Evolutionary conservation across 768 basidiomycete species (phyloP).

Genomic region (Vishniacozyma victoriae): DNA sequence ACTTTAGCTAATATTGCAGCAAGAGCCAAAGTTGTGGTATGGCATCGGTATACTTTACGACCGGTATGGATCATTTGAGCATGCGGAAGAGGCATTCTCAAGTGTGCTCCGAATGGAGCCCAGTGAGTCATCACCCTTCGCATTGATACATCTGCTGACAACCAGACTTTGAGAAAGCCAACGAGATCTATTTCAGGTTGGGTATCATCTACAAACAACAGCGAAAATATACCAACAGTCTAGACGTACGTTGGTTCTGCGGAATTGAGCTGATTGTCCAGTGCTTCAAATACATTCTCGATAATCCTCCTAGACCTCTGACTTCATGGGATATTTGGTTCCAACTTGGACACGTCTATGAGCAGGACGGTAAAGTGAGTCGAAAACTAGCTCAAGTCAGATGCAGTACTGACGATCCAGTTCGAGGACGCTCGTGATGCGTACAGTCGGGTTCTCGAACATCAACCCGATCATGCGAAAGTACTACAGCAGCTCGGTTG

Average conservation of each 20-base stretch:
- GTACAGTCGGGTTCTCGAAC: conserved; percentile 87
- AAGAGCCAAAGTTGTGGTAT: conserved; percentile 99
- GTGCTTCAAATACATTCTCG: conserved; percentile 94
- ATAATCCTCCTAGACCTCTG: conserved; percentile 88
- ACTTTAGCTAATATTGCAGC: conserved; percentile 40
- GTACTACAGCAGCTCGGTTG: conserved; percentile 97
- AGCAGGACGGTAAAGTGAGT: conserved; percentile 91
- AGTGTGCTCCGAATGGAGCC: conserved; percentile 96
- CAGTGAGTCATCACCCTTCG: conserved; percentile 63
- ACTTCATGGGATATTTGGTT: conserved; percentile 99
- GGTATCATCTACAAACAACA: conserved; percentile 99
- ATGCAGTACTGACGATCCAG: conserved; percentile 49
- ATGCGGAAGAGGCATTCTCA: conserved; percentile 96
- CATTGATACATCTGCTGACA: background rate
- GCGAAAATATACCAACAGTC: conserved; percentile 79
- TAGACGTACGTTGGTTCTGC: conserved; percentile 51
- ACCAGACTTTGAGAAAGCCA: conserved; percentile 91
- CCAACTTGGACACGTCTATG: conserved; percentile 98
- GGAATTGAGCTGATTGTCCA: conserved; percentile 12
- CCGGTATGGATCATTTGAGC: conserved; percentile 95
- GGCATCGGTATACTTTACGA: conserved; percentile 99
- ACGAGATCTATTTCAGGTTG: conserved; percentile 94
- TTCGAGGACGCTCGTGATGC: conserved; percentile 86
- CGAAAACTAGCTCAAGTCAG: background rate
- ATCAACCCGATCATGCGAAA: conserved; percentile 91